These are phyloP conservation scores for Glomus cerebriforme DNA, from an alignment of 192 early-diverging fungal genomes.

Conservation along the genomic window DNA sequence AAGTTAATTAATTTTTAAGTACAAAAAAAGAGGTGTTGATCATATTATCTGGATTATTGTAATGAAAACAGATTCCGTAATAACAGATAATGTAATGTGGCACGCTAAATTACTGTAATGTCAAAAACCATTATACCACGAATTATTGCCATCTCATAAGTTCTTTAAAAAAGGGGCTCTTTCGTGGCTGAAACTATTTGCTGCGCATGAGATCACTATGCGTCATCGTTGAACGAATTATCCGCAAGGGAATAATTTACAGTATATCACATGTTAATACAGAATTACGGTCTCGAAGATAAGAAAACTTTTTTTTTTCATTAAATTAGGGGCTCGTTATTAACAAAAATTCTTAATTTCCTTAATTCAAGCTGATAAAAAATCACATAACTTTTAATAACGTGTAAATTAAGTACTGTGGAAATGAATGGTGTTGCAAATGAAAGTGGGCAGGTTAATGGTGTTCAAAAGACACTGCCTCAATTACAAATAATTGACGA, in stretches of 20 bases:
- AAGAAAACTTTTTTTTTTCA: not conserved
- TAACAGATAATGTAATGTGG: too few species aligned
- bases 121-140: too few species aligned
- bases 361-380: not conserved
- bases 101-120: too few species aligned
- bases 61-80: too few species aligned
- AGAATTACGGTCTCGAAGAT: not conserved
- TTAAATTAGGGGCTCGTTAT: not conserved
- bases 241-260: not conserved
- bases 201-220: not conserved
- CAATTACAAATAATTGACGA: slow-evolving; percentile 79
- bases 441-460: not conserved
- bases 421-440: not conserved
- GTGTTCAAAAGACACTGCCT: slow-evolving; percentile 27
- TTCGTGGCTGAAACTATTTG: not conserved
- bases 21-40: too few species aligned
- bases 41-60: too few species aligned
- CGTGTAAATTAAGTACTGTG: not conserved
- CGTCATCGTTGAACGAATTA: not conserved
- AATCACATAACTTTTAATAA: not conserved
- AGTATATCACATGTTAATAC: not conserved
- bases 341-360: not conserved
- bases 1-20: too few species aligned
- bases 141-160: too few species aligned
- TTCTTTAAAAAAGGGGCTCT: too few species aligned